Evolutionary conservation across 495 filamentous ascomycete genomes (phyloP), one percentile per base, ranked within the genome.

Genomic region (Penicillium bovifimosum): DNA sequence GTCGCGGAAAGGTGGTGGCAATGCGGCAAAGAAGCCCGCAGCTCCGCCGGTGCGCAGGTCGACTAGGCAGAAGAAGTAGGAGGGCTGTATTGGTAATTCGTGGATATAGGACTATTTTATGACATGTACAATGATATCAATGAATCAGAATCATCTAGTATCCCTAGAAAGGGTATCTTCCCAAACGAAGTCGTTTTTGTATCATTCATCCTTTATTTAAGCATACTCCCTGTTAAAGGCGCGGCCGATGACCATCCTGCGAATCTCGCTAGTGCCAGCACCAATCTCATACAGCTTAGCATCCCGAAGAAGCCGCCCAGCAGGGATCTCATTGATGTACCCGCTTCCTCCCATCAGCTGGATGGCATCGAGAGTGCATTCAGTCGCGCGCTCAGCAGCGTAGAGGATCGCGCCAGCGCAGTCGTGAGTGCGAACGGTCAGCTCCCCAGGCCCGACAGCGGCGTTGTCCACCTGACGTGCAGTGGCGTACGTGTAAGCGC

Each of bases 241-340:
- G 54, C 93, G 78, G 26, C 95, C 93, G 64, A 98, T 95, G 6
- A 98, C 91, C 78, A 97, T 92, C 54, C 91, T 80, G 55, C 93
- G 73, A 24, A 98, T 84, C 76, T 98, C 93, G 53, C 89, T 95
- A 8, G 93, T 97, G 10, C 93, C 93, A 11, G 93, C 93, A 1
- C 93, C 93, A 71, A 98, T 97, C 75, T 97, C 95, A 72, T 98
- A 98, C 62, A 98, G 65, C 61, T 89, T 90, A 11, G 86, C 85
- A 74, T 98, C 93, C 45, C 93, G 73, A 50, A 97, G 69, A 49
- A 98, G 71, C 40, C 93, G 75, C 17, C 90, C 91, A 7, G 88
- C 92, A 0, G 90, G 84, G 66, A 97, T 87, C 75, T 98, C 93
- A 69, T 96, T 96, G 56, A 93, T 79, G 67, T 97, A 98, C 5